Evolutionary conservation across 345 rosid genomes (phyloP).

Genomic region (Arabidopsis thaliana): DNA sequence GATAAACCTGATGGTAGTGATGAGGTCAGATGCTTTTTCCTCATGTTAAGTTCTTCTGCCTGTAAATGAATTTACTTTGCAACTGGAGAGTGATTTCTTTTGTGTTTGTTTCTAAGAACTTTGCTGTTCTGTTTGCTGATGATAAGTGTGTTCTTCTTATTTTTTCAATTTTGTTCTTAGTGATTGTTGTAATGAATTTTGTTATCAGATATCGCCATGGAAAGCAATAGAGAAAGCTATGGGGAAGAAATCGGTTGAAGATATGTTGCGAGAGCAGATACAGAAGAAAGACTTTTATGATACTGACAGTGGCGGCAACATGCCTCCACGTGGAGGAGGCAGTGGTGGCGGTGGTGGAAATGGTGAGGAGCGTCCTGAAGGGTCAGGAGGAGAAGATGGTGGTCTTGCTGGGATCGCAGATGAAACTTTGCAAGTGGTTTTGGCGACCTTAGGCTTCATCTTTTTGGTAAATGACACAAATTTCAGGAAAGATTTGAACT

Average conservation of each 20-base stretch:
- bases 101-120: not conserved
- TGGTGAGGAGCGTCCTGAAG: constrained; percentile 50
- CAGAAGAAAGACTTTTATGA: constrained; percentile 59
- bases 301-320: constrained; percentile 54
- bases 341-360: constrained; percentile 47
- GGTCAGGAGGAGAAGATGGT: constrained; percentile 56
- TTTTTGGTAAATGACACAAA: constrained; percentile 53
- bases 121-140: constrained; percentile 3
- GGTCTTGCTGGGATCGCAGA: constrained; percentile 55
- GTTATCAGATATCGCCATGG: constrained; percentile 63
- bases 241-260: constrained; percentile 65
- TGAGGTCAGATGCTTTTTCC: constrained; percentile 46
- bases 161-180: not conserved
- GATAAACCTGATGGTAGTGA: constrained; percentile 56
- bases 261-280: constrained; percentile 66
- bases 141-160: not conserved
- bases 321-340: constrained; percentile 54
- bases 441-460: constrained; percentile 69
- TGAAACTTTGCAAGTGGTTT: constrained; percentile 68
- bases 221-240: constrained; percentile 61
- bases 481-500: not conserved
- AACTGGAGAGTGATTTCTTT: not conserved
- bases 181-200: constrained; percentile 7
- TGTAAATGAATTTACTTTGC: not conserved
- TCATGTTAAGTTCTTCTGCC: not conserved